phyloP scores from a whole-genome alignment of 176 grass and related monocot genomes.

The Cocos nucifera region DNA sequence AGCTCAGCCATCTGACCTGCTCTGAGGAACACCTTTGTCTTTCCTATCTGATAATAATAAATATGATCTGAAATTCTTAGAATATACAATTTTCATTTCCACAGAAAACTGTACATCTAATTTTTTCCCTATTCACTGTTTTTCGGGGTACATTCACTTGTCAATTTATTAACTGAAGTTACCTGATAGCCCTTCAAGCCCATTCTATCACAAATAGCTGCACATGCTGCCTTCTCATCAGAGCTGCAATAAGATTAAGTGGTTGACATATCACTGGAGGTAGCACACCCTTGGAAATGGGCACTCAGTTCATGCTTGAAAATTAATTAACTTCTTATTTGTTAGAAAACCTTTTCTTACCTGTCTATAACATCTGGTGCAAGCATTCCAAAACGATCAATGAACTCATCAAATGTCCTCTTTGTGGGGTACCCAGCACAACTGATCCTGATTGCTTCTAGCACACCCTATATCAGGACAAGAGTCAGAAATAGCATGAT shows the following conservation, averaged over 20 bases:
- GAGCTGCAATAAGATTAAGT: conserved; percentile 36
- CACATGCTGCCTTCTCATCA: conserved; percentile 65
- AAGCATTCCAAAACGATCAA: conserved; percentile 91
- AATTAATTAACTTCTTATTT: neutral
- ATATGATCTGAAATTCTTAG: conserved; percentile 17
- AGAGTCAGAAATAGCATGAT: neutral
- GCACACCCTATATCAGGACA: conserved; percentile 51
- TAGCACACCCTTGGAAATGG: too few relatives aligned
- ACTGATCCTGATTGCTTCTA: conserved; percentile 95
- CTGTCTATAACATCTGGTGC: conserved; percentile 64
- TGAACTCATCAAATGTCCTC: conserved; percentile 84
- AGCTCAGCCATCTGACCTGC: conserved; percentile 91
- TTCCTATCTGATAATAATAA: conserved; percentile 64
- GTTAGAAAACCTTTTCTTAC: conserved; percentile 30
- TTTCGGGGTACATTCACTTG: neutral
- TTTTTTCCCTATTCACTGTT: neutral
- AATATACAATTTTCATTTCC: neutral
- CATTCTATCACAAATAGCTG: conserved; percentile 84
- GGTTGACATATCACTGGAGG: too few relatives aligned
- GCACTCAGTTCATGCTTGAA: too few relatives aligned
- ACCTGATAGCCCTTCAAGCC: conserved; percentile 94
- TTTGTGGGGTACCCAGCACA: conserved; percentile 97
- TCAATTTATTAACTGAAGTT: neutral
- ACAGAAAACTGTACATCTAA: too few relatives aligned
- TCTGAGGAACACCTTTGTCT: conserved; percentile 95